Conservation (phyloP, 192 early-diverging fungal species). For the Umbelopsis sp. region DNA sequence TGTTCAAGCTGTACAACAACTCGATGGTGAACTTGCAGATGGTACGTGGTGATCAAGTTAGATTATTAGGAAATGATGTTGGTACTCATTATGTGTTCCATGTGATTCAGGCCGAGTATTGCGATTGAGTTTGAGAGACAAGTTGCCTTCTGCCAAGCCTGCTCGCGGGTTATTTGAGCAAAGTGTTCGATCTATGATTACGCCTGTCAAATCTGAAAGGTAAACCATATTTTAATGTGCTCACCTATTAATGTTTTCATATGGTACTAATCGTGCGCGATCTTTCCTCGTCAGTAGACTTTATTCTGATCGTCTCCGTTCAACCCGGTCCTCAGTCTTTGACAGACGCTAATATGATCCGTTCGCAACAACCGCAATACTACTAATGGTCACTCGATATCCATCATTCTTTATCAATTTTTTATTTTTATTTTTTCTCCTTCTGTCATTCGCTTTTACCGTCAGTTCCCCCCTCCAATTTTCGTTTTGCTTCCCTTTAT, state of each 20-base stretch:
- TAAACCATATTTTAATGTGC: neutral
- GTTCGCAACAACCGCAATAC: neutral
- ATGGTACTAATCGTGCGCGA: too few relatives aligned
- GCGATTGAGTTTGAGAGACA: slow-evolving; percentile 35
- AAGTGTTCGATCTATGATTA: slow-evolving; percentile 14
- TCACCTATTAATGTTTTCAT: too few relatives aligned
- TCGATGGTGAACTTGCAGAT: slow-evolving; percentile 51
- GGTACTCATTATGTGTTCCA: neutral
- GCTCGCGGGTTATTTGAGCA: slow-evolving; percentile 11
- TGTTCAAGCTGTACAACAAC: slow-evolving; percentile 43
- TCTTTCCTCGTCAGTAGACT: neutral
- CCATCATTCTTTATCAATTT: neutral
- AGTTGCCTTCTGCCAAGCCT: neutral
- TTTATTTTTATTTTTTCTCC: neutral
- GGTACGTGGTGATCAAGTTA: slow-evolving; percentile 28
- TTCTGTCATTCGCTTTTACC: neutral
- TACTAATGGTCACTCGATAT: neutral
- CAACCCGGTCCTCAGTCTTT: neutral
- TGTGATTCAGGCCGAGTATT: slow-evolving; percentile 40
- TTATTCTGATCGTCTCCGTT: neutral
- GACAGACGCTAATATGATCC: neutral
- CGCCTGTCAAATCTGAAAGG: slow-evolving; percentile 1
- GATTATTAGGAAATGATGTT: neutral
- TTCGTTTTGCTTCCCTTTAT: too few relatives aligned
- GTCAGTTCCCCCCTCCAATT: too few relatives aligned